Evolutionary conservation across 306 rosid species (phyloP).

Genomic region (Sesbania bispinosa): DNA sequence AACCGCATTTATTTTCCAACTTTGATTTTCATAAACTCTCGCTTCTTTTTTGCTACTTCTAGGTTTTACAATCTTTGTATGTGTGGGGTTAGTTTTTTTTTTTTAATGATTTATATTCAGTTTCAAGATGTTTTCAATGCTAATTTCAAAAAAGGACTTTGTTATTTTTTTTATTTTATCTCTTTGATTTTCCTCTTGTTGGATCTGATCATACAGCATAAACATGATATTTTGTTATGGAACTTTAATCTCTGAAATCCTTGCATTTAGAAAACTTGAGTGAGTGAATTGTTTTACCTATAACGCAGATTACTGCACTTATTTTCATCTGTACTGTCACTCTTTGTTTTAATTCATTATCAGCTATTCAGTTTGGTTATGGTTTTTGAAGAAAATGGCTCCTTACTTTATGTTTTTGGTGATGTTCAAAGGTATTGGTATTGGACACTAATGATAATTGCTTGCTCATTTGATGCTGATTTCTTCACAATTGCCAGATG

Average conservation of each 20-base stretch:
- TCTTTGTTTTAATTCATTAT: neutral
- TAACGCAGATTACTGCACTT: neutral
- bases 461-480: conserved; percentile 16
- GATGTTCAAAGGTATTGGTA: neutral
- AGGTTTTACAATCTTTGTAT: neutral
- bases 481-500: conserved; percentile 46
- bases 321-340: neutral
- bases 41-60: neutral
- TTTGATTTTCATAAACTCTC: neutral
- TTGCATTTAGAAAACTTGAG: neutral
- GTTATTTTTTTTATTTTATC: neutral
- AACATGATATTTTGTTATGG: neutral
- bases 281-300: neutral
- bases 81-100: neutral
- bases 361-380: neutral
- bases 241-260: neutral
- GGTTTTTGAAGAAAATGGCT: neutral
- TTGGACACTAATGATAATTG: neutral
- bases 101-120: neutral
- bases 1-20: neutral
- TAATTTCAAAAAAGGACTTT: neutral
- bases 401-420: neutral
- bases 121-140: neutral
- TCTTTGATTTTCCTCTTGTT: neutral
- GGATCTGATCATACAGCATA: conserved; percentile 23